phyloP scores from a whole-genome alignment of 208 protist genomes.

The Porcisia deanei region DNA sequence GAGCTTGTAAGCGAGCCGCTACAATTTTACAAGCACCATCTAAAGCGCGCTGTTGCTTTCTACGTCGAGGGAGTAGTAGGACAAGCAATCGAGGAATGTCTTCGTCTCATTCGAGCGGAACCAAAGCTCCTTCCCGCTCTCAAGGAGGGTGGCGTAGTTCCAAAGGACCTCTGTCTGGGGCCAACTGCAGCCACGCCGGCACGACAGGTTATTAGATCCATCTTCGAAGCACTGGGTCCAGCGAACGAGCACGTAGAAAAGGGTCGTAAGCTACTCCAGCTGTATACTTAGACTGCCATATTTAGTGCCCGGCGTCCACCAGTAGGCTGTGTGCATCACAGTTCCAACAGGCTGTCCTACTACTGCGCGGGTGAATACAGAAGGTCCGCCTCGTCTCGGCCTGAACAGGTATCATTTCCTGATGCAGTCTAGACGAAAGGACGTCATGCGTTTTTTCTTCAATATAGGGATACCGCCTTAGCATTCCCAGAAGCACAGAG shows the following conservation, averaged over 20 bases:
- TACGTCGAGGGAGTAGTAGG: conserved; percentile 64
- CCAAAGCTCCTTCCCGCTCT: conserved; percentile 71
- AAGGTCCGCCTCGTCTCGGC: too few species aligned
- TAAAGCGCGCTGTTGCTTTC: conserved; percentile 77
- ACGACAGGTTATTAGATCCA: conserved; percentile 50
- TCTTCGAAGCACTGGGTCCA: conserved; percentile 79
- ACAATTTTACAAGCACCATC: conserved; percentile 64
- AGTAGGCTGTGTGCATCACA: not conserved
- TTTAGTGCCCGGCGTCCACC: not conserved
- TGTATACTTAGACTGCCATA: conserved; percentile 44
- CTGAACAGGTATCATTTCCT: too few species aligned
- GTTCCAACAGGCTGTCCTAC: not conserved
- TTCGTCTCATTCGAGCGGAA: conserved; percentile 78
- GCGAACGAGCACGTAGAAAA: conserved; percentile 69
- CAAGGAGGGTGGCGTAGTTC: conserved; percentile 61
- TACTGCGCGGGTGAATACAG: too few species aligned
- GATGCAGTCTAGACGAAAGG: too few species aligned
- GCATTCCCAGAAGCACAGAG: too few species aligned
- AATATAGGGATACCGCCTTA: too few species aligned
- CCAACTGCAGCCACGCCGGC: conserved; percentile 62
- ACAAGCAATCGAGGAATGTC: conserved; percentile 76
- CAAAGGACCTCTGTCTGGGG: conserved; percentile 50
- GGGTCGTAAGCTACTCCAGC: conserved; percentile 67
- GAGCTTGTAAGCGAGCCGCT: conserved; percentile 63
- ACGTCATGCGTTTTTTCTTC: too few species aligned